These are phyloP conservation scores for Claviceps humidiphila DNA, from an alignment of 2,329 filamentous ascomycete genomes.

Conservation along the genomic window DNA sequence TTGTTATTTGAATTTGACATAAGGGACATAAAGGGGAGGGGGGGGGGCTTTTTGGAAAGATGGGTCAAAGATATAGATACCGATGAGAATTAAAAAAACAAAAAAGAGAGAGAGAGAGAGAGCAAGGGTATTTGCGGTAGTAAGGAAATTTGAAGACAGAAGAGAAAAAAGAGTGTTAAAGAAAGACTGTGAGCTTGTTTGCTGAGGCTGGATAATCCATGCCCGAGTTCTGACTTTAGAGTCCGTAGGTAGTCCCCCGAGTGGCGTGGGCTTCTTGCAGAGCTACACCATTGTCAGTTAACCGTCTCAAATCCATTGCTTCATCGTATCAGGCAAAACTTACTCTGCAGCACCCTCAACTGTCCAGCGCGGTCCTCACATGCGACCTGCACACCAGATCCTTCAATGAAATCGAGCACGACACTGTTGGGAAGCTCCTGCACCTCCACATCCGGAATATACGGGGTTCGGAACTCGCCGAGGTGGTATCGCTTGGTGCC, in stretches of 20 bases:
- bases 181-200: neutral
- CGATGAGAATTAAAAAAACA: neutral
- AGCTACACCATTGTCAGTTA: conserved; percentile 11
- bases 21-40: too few relatives aligned
- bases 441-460: conserved; percentile 75
- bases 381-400: conserved; percentile 48
- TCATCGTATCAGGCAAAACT: conserved; percentile 16
- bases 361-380: conserved; percentile 50
- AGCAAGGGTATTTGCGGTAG: neutral
- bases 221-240: conserved; percentile 9
- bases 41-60: neutral
- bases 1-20: too few relatives aligned
- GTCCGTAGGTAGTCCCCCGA: conserved; percentile 19
- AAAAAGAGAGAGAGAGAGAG: neutral
- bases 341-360: conserved; percentile 38
- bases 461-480: conserved; percentile 67
- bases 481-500: conserved; percentile 69
- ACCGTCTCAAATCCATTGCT: neutral
- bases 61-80: neutral
- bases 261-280: conserved; percentile 24
- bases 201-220: too few relatives aligned
- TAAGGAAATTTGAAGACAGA: neutral
- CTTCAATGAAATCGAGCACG: conserved; percentile 45
- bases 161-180: neutral
- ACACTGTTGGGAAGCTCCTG: conserved; percentile 87